Conservation (phyloP, 768 basidiomycete genomes). For the Auricularia sp. region DNA sequence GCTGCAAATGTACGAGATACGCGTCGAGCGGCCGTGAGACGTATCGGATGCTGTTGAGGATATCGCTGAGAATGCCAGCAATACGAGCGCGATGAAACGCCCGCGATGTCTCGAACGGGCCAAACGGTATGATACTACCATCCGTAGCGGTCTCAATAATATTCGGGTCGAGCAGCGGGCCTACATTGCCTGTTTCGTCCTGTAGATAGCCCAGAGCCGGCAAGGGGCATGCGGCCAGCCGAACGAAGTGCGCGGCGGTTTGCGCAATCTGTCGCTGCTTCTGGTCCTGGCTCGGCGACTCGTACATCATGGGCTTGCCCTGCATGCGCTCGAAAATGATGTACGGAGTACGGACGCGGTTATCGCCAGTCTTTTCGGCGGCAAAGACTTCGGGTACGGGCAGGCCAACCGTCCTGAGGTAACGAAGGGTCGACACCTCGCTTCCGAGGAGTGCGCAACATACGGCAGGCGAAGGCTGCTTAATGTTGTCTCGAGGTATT, state of each 20-base stretch:
- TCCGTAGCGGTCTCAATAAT: neutral
- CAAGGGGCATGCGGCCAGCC: slow-evolving; percentile 5
- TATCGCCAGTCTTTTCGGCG: neutral
- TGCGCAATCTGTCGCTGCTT: slow-evolving; percentile 1
- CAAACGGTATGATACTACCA: too few relatives aligned
- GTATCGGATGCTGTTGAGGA: neutral
- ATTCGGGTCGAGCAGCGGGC: neutral
- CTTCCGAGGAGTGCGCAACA: neutral
- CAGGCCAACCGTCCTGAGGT: slow-evolving; percentile 1
- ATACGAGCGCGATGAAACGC: neutral
- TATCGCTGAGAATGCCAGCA: neutral
- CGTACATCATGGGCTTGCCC: neutral
- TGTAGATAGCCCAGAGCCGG: slow-evolving; percentile 7
- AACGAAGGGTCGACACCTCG: slow-evolving; percentile 7
- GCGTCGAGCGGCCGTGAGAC: neutral
- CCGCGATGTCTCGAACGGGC: slow-evolving; percentile 2
- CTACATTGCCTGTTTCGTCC: neutral
- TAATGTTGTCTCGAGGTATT: slow-evolving; percentile 27
- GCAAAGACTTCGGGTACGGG: slow-evolving; percentile 7
- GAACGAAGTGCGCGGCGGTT: slow-evolving; percentile 6
- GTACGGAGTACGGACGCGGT: slow-evolving; percentile 4
- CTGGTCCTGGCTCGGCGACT: neutral
- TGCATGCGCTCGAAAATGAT: slow-evolving; percentile 6
- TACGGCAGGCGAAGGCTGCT: neutral
- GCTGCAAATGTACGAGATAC: slow-evolving; percentile 7